These are phyloP conservation scores for Cladophialophora chaetospira DNA, from an alignment of 2,329 filamentous ascomycete genomes.

Conservation along the genomic window DNA sequence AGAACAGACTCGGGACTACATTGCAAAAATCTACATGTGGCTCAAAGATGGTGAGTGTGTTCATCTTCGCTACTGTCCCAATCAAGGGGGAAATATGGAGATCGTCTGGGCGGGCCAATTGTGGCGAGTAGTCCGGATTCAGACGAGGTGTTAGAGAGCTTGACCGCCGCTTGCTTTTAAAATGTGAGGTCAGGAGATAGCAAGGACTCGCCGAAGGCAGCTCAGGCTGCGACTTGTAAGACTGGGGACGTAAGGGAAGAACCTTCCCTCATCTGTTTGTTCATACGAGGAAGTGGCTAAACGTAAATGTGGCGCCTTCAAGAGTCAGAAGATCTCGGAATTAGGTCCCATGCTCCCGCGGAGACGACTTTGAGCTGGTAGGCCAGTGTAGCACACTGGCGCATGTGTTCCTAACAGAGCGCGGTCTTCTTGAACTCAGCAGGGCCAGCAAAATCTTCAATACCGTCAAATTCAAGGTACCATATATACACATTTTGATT, in stretches of 20 bases:
- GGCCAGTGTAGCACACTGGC: too few relatives aligned
- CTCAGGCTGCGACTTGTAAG: not conserved
- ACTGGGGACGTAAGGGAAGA: not conserved
- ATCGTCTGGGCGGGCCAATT: conserved; percentile 11
- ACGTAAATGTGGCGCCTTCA: too few relatives aligned
- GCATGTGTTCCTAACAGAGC: too few relatives aligned
- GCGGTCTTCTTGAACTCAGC: too few relatives aligned
- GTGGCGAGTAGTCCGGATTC: conserved; percentile 4
- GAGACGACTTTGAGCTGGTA: too few relatives aligned
- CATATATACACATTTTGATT: too few relatives aligned
- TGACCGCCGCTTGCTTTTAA: not conserved
- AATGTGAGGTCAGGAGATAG: not conserved
- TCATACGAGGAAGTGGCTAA: not conserved
- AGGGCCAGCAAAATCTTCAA: too few relatives aligned
- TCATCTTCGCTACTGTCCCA: not conserved
- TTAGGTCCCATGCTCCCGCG: too few relatives aligned
- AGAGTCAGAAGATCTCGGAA: too few relatives aligned
- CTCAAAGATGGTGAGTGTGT: not conserved
- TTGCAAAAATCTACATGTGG: not conserved
- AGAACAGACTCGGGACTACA: not conserved
- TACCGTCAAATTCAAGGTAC: too few relatives aligned
- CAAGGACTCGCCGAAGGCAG: not conserved
- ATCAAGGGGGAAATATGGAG: conserved; percentile 1
- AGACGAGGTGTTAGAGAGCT: conserved; percentile 1
- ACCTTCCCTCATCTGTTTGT: not conserved